Percentiles rank a stretch among this genome's conserved stretches.
Evolutionary conservation across 306 rosid genomes (phyloP).

Genomic region (Vigna trinervia): DNA sequence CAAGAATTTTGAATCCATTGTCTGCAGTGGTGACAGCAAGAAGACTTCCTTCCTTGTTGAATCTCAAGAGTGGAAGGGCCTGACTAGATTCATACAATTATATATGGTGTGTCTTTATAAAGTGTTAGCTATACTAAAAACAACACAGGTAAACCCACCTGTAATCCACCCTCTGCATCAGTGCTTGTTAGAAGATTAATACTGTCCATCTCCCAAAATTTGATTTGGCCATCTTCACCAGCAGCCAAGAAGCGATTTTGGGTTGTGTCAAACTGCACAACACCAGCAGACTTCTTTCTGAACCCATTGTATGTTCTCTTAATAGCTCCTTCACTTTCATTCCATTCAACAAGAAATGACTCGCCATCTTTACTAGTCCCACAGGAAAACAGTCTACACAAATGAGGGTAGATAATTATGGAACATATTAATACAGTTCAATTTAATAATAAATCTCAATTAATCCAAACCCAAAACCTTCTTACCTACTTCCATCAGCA

Average conservation of each 20-base stretch:
- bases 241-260: constrained; percentile 87
- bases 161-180: constrained; percentile 83
- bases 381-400: constrained; percentile 81
- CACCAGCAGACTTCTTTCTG: constrained; percentile 77
- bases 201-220: constrained; percentile 92
- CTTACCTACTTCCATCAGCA: constrained; percentile 87
- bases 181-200: constrained; percentile 54
- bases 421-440: constrained; percentile 20
- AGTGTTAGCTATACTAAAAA: constrained; percentile 10
- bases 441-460: constrained; percentile 2
- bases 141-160: constrained; percentile 51
- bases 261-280: constrained; percentile 85
- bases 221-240: constrained; percentile 86
- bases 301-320: constrained; percentile 79
- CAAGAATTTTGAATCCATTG: constrained; percentile 83
- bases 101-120: constrained; percentile 24
- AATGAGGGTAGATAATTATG: constrained; percentile 3
- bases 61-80: constrained; percentile 81
- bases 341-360: constrained; percentile 88
- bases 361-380: constrained; percentile 96
- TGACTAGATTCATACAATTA: constrained; percentile 54
- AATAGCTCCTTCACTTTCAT: constrained; percentile 82
- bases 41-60: constrained; percentile 89
- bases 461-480: constrained; percentile 17
- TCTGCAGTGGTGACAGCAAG: constrained; percentile 79